Evolutionary conservation across 164 flowering plant species (phyloP).

Genomic region (Sedum album): DNA sequence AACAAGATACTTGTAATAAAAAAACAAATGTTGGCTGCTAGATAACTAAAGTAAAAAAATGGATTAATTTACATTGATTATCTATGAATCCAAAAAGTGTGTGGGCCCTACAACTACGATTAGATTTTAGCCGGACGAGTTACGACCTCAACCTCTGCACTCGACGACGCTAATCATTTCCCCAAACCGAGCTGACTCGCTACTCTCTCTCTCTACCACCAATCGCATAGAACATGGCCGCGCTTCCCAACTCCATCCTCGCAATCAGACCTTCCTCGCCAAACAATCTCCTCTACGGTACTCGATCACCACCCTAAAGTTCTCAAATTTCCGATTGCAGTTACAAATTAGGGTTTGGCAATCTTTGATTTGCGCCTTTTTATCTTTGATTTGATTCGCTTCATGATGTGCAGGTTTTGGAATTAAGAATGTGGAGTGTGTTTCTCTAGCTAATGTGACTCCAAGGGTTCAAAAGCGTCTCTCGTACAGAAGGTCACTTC

Average conservation of each 20-base stretch:
- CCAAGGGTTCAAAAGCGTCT: background rate
- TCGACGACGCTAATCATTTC: background rate
- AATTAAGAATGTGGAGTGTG: background rate
- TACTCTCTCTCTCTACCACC: background rate
- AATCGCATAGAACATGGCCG: background rate
- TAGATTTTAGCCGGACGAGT: background rate
- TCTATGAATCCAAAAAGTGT: no score
- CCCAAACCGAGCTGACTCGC: background rate
- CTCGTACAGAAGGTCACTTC: background rate
- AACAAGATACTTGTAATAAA: no score
- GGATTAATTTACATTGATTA: no score
- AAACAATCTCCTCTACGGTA: background rate
- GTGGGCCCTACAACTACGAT: background rate
- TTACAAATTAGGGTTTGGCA: background rate
- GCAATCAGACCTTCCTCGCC: background rate
- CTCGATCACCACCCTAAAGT: background rate
- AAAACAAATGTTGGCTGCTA: no score
- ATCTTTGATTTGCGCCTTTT: background rate
- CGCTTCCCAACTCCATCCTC: conserved; percentile 6
- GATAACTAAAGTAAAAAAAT: no score
- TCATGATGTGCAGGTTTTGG: background rate
- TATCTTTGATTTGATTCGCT: background rate
- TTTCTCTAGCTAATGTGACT: background rate
- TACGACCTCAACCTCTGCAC: background rate
- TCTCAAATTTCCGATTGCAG: background rate